phyloP scores from a whole-genome alignment of 257 asterid genomes.

The Gentiana straminea region DNA sequence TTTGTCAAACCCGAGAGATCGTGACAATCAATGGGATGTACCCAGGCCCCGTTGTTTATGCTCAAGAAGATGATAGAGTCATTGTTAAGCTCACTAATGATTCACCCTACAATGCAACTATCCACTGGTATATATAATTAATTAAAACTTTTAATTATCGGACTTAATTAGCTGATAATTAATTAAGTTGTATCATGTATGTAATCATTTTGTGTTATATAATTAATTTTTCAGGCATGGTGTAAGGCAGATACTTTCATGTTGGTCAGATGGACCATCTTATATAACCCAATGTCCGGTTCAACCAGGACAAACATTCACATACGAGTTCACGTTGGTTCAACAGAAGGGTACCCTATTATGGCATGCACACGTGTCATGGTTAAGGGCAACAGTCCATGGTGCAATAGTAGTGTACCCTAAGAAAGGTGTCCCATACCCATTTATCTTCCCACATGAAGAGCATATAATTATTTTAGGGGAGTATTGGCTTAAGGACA shows the following conservation, averaged over 20 bases:
- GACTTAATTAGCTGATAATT: too few species aligned
- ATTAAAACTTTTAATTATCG: too few species aligned
- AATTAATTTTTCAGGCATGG: constrained; percentile 41
- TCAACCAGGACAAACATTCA: constrained; percentile 46
- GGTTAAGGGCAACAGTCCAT: constrained; percentile 55
- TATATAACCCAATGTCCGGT: constrained; percentile 60
- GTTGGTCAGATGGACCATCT: constrained; percentile 71
- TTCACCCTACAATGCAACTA: constrained; percentile 45
- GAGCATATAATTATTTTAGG: constrained; percentile 49
- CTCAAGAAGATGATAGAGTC: constrained; percentile 51
- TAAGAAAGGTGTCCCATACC: constrained; percentile 42
- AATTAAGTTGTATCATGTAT: neutral
- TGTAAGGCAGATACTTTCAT: constrained; percentile 40
- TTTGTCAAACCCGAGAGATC: constrained; percentile 32
- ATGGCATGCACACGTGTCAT: constrained; percentile 69
- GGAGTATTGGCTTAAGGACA: constrained; percentile 48
- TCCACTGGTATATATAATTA: constrained; percentile 34
- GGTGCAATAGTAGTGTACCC: constrained; percentile 59
- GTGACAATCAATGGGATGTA: constrained; percentile 39
- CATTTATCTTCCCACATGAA: constrained; percentile 39
- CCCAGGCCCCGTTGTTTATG: constrained; percentile 57
- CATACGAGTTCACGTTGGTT: constrained; percentile 39
- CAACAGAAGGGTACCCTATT: constrained; percentile 57
- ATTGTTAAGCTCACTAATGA: constrained; percentile 31
- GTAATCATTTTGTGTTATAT: neutral